Conservation (phyloP, 352 stramenopile species). For the Phytophthora hybrid region DNA sequence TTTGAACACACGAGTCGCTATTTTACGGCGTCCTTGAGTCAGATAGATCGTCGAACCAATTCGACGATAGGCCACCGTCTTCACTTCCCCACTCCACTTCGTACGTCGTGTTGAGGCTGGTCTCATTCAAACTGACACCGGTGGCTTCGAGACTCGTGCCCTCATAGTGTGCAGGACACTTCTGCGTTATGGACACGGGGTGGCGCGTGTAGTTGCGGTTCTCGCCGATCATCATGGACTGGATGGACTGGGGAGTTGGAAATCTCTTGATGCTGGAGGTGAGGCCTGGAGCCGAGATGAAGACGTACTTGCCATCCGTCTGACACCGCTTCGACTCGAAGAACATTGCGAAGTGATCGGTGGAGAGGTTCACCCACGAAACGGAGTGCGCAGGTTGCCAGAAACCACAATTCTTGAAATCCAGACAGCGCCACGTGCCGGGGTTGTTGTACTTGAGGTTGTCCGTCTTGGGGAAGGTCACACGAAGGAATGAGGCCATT, state of each 20-base stretch:
- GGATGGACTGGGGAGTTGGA: neutral
- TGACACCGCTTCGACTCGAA: slow-evolving; percentile 10
- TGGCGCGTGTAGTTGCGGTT: slow-evolving; percentile 10
- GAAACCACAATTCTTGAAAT: slow-evolving; percentile 2
- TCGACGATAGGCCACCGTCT: slow-evolving; percentile 5
- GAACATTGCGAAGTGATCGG: slow-evolving; percentile 14
- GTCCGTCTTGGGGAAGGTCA: neutral
- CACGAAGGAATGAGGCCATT: neutral
- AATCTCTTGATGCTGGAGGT: slow-evolving; percentile 10
- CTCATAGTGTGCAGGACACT: slow-evolving; percentile 9
- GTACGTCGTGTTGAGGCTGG: neutral
- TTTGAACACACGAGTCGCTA: neutral
- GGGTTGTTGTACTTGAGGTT: neutral
- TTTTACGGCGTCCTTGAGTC: neutral
- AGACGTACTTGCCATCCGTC: slow-evolving; percentile 3
- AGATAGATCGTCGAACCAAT: slow-evolving; percentile 12
- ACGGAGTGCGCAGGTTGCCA: slow-evolving; percentile 3
- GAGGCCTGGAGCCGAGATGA: slow-evolving; percentile 2
- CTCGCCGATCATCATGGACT: slow-evolving; percentile 16
- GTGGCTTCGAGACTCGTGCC: neutral
- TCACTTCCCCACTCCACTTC: neutral
- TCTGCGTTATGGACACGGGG: neutral
- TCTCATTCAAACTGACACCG: neutral
- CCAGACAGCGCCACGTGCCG: neutral
- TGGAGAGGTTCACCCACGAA: slow-evolving; percentile 12